Evolutionary conservation across 2,329 filamentous ascomycete species (phyloP).

Genomic region (Talaromyces rugulosus): DNA sequence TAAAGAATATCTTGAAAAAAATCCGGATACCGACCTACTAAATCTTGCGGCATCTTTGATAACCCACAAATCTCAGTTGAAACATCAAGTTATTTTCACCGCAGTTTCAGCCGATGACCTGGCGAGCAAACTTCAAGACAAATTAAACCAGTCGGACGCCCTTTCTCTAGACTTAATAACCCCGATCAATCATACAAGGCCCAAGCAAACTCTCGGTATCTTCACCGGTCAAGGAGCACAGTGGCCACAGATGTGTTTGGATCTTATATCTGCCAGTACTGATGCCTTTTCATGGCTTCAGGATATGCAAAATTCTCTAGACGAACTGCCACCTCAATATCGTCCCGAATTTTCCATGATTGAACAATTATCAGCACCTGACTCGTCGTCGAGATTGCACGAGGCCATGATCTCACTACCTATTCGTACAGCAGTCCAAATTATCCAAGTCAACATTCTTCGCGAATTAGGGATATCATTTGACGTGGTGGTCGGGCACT

Average conservation of each 20-base stretch:
- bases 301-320: neutral
- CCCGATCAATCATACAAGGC: neutral
- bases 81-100: neutral
- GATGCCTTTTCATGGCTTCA: slow-evolving; percentile 11
- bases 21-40: slow-evolving; percentile 46
- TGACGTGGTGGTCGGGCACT: slow-evolving; percentile 40
- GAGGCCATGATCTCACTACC: slow-evolving; percentile 15
- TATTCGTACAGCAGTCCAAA: slow-evolving; percentile 18
- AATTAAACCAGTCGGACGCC: neutral
- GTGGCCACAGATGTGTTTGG: slow-evolving; percentile 24
- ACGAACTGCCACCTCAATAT: neutral
- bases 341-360: slow-evolving; percentile 18
- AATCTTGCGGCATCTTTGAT: slow-evolving; percentile 54
- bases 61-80: neutral
- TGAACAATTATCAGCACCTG: slow-evolving; percentile 15
- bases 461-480: slow-evolving; percentile 26
- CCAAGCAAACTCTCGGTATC: slow-evolving; percentile 16
- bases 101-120: neutral
- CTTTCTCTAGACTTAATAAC: neutral
- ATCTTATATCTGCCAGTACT: slow-evolving; percentile 16
- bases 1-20: slow-evolving; percentile 47
- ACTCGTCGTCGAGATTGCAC: slow-evolving; percentile 13
- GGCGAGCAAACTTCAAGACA: slow-evolving; percentile 10
- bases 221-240: slow-evolving; percentile 33
- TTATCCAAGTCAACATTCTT: slow-evolving; percentile 16